Base-by-base conservation (phyloP, 805 yeast genomes). In the Hagleromyces aurorensis region DNA sequence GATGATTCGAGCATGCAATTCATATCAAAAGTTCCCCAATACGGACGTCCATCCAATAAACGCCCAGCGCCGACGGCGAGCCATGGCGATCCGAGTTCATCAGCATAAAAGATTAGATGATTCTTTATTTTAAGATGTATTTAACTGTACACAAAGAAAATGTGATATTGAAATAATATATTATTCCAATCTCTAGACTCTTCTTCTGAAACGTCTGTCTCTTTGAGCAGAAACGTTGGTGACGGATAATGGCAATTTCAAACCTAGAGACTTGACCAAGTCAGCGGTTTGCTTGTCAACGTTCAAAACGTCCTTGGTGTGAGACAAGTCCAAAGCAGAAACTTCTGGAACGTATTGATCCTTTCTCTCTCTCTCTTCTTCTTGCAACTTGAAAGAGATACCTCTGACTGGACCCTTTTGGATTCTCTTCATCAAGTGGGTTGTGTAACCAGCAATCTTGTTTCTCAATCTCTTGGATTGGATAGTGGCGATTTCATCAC, bases 351-450 rank as follows among this genome's bases (percentile, higher is more conserved):
- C 98, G 73, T 87, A 91, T 76, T 91, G 98, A 73, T 91, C 97
- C 75, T 93, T 91, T 76, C 98, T 84, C 78, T 91, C 99, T 80
- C 98, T 89, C 81, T 91, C 99, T 76, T 91, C 99, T 77, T 91
- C 99, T 79, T 91, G 99, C 65, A 91, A 84, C 72, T 93, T 93
- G 95, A 91, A 91, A 59, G 99, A 91, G 59, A 91, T 93, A 75
- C 99, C 99, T 80, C 97, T 87, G 61, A 91, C 99, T 76, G 99
- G 99, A 67, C 99, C 99, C 79, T 89, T 91, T 75, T 93, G 97
- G 65, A 91, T 91, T 78, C 99, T 87, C 79, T 85, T 91, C 98
- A 91, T 93, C 70, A 91, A 80, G 72, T 91, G 99, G 64, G 98
- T 91, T 71, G 98, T 91, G 95, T 89, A 91, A 69, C 99, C 99